Evolutionary conservation across 2,329 filamentous ascomycete genomes (phyloP), one percentile per base, ranked within the genome.

Genomic region (Aspergillus sp.): DNA sequence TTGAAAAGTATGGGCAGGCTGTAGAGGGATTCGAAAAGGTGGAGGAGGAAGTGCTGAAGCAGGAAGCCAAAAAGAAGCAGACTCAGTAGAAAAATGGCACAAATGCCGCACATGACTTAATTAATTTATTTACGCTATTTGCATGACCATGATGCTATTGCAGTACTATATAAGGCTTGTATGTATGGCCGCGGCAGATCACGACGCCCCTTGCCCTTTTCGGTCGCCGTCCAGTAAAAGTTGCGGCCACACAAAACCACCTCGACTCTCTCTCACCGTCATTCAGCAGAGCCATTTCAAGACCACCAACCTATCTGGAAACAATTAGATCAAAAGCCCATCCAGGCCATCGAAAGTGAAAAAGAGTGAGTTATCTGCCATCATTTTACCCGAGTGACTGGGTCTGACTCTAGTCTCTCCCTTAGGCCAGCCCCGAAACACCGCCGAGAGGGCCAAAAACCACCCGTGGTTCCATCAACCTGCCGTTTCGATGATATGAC

Each of bases 1-100:
- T 88, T 70, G 81, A 88, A 64, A 70, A 70, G 63, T 97, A 97
- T 67, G 89, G 87, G 1, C 73, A 77, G 37, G 86, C 90, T 8
- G 66, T 96, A 34, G 77, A 79, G 40, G 86, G 85, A 0, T 94
- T 95, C 68, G 82, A 83, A 57, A 72, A 76, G 67, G 85, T 91
- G 77, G 90, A 95, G 72, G 62, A 71, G 53, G 69, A 68, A 59
- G 79, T 91, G 33, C 64, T 93, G 61, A 60, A 66, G 59, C 51
- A 65, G 46, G 62, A 57, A 37, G 50, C 38, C 5, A 39, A 44
- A 33, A 44, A 44, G 28, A 44, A 44, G 28, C 40, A 47, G 33
- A 33, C 5, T 19, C 19, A 19, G 19, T 19, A 19, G 19, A 19
- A 19, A 19, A 19, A 19, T 4, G 19, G 19, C 19, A 19, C 4